Evolutionary conservation across 2,329 filamentous ascomycete species (phyloP), one percentile per base, ranked within the genome.

Genomic region (Drechslerella coelobrocha): DNA sequence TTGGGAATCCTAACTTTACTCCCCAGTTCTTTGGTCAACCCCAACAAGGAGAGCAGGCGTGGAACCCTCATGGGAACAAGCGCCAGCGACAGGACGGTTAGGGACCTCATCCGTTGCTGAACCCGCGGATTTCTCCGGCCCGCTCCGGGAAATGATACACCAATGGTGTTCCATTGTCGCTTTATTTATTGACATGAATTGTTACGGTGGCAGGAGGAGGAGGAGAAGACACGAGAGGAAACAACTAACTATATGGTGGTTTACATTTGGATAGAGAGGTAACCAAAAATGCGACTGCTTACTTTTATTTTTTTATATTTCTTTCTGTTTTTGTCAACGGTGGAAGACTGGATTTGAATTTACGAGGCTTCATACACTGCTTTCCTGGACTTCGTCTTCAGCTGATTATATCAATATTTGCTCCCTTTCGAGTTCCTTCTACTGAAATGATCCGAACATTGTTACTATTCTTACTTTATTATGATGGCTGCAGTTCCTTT

Each of bases 51-150:
- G 66, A 72, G 5, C 66, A 72, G 14, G 53, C 60, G 51, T 72
- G 66, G 66, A 72, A 72, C 19, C 66, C 66, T 5, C 66, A 72
- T 24, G 66, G 66, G 31, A 72, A 72, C 31, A 72, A 72, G 66
- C 66, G 66, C 53, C 66, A 57, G 60, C 66, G 66, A 50, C 66
- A 72, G 66, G 66, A 72, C 19, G 59, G 59, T 60, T 72, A 72
- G 66, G 39, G 48, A 37, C 59, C 41, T 45, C 45, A 14, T 19
- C 14, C n/a, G 12, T 34, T 21, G 21, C 41, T 37, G 37, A 53
- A 54, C 24, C 43, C 34, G 63, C 63, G 51, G 39, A 39, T 55
- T 68, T 59, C 37, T 41, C 34, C 62, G 27, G 50, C 55, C 21
- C 23, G 43, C 19, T 19, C 43, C 19, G 19, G n/a, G 17, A n/a